Percentiles rank a stretch among this genome's conserved stretches.
Evolutionary conservation across 352 stramenopile genomes (phyloP).

Genomic region (Globisporangium middletonii): DNA sequence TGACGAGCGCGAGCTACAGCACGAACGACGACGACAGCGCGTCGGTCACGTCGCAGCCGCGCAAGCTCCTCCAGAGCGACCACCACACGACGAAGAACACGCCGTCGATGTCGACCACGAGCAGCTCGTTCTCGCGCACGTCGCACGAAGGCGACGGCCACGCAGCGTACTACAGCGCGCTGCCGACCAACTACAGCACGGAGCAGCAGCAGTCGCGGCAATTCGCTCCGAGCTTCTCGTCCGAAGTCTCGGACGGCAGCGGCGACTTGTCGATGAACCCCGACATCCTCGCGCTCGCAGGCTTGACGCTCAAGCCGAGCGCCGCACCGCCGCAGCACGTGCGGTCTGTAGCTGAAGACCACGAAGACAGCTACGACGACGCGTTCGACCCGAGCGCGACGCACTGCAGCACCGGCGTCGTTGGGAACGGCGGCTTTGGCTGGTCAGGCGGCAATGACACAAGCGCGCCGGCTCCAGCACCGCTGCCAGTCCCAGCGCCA

Average conservation of each 20-base stretch:
- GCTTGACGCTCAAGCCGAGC: slow-evolving; percentile 25
- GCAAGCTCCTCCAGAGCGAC: slow-evolving; percentile 17
- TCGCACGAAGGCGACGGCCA: slow-evolving; percentile 18
- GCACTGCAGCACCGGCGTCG: not conserved
- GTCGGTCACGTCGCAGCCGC: slow-evolving; percentile 4
- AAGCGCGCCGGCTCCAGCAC: too few relatives aligned
- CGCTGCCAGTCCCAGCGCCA: too few relatives aligned
- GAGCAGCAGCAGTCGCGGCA: not conserved
- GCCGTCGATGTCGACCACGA: slow-evolving; percentile 53
- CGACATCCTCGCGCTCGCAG: slow-evolving; percentile 46
- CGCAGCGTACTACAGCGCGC: slow-evolving; percentile 4
- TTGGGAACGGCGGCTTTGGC: not conserved
- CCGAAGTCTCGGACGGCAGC: slow-evolving; percentile 27
- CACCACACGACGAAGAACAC: slow-evolving; percentile 10
- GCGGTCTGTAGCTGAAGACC: slow-evolving; percentile 7
- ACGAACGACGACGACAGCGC: slow-evolving; percentile 5
- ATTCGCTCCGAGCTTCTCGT: slow-evolving; percentile 29
- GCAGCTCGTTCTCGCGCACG: slow-evolving; percentile 46
- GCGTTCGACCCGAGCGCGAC: not conserved
- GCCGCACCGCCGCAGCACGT: slow-evolving; percentile 5
- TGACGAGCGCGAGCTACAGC: slow-evolving; percentile 3
- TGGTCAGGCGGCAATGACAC: slow-evolving; percentile 5
- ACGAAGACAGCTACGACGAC: slow-evolving; percentile 10
- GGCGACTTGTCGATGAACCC: slow-evolving; percentile 45
- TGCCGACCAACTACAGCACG: slow-evolving; percentile 12